Conservation (phyloP, 2,329 filamentous ascomycete species). For the Zopfia rhizophila region DNA sequence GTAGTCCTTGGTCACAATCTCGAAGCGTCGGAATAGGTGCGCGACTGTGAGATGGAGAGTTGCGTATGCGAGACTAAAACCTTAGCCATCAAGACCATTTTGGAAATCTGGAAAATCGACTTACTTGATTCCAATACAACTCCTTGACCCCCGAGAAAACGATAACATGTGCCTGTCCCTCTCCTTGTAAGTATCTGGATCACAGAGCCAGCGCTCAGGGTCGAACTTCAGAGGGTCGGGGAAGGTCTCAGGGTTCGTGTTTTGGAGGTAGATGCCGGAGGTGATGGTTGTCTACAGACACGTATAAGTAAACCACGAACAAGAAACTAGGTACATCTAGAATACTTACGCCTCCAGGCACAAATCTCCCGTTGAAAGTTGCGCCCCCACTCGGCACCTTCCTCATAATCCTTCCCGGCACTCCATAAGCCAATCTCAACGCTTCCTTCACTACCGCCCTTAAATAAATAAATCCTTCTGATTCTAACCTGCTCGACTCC, state of each 20-base stretch:
- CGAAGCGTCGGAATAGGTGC: constrained; percentile 24
- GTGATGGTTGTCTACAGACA: constrained; percentile 16
- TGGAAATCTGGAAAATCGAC: not conserved
- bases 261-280: constrained; percentile 22
- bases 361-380: constrained; percentile 12
- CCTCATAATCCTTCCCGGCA: constrained; percentile 20
- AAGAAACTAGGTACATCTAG: not conserved
- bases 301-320: not conserved
- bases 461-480: constrained; percentile 21
- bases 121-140: constrained; percentile 26
- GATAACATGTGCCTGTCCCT: constrained; percentile 25
- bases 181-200: constrained; percentile 17
- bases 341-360: constrained; percentile 23
- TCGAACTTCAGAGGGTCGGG: constrained; percentile 22
- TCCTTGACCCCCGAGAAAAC: constrained; percentile 19
- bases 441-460: constrained; percentile 26
- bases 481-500: constrained; percentile 13
- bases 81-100: not conserved
- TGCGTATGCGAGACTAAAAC: constrained; percentile 19
- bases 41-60: constrained; percentile 24
- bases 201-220: constrained; percentile 26
- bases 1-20: constrained; percentile 22
- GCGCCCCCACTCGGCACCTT: constrained; percentile 18
- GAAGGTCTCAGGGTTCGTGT: constrained; percentile 22
- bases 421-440: constrained; percentile 22